Percentiles rank a stretch among this genome's conserved stretches.
phyloP scores from a whole-genome alignment of 495 filamentous ascomycete genomes.

The Elaphomyces granulatus region DNA sequence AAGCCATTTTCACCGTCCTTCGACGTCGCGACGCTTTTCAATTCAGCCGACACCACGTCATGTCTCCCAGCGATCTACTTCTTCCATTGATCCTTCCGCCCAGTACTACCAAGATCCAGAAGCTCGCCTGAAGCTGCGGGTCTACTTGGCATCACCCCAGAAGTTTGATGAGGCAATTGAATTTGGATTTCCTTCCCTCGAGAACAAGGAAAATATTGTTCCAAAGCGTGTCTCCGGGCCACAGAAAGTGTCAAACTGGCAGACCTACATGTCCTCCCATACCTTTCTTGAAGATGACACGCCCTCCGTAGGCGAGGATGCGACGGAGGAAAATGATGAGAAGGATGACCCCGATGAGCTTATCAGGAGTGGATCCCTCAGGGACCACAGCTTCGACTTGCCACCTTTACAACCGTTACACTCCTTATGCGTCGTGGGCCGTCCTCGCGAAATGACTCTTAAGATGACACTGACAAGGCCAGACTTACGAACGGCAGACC shows the following conservation, averaged over 20 bases:
- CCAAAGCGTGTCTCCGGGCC: neutral
- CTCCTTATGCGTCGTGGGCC: slow-evolving; percentile 35
- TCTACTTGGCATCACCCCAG: slow-evolving; percentile 81
- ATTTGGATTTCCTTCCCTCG: slow-evolving; percentile 70
- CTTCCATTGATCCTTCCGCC: slow-evolving; percentile 55
- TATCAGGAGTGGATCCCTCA: slow-evolving; percentile 2
- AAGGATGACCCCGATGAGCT: slow-evolving; percentile 20
- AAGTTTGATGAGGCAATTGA: slow-evolving; percentile 93
- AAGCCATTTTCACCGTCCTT: slow-evolving; percentile 29
- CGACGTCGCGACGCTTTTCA: slow-evolving; percentile 25
- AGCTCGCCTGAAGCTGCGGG: slow-evolving; percentile 68
- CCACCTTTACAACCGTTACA: slow-evolving; percentile 1
- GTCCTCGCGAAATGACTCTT: slow-evolving; percentile 78
- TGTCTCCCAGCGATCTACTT: slow-evolving; percentile 25
- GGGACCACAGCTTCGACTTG: neutral
- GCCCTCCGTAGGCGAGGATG: slow-evolving; percentile 13
- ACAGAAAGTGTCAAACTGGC: neutral
- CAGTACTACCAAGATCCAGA: slow-evolving; percentile 86
- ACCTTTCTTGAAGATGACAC: slow-evolving; percentile 36
- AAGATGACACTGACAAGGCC: slow-evolving; percentile 88
- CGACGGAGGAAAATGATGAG: slow-evolving; percentile 11
- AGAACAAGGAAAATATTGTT: slow-evolving; percentile 22
- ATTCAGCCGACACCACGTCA: slow-evolving; percentile 16
- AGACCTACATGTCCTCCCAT: slow-evolving; percentile 10
- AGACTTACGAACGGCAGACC: slow-evolving; percentile 55